phyloP scores from a whole-genome alignment of 75 land plant genomes.

The Pinus taeda region DNA sequence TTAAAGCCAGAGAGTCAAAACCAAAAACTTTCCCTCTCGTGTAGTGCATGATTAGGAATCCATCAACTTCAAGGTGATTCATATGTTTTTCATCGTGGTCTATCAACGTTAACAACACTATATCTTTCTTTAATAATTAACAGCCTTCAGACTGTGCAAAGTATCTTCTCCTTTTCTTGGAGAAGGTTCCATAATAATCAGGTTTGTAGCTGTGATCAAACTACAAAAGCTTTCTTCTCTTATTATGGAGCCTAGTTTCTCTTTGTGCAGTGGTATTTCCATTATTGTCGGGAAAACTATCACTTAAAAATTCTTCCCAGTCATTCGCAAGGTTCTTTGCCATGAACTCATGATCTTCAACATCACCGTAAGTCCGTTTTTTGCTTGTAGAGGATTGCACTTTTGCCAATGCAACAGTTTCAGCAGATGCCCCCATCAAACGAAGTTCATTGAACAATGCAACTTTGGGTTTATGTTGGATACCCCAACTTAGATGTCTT shows the following conservation, averaged over 20 bases:
- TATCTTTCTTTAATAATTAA: not conserved
- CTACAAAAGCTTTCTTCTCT: constrained; percentile 68
- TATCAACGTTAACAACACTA: no score
- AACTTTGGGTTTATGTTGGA: constrained; percentile 63
- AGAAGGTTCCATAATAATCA: constrained; percentile 88
- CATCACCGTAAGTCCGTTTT: constrained; percentile 12
- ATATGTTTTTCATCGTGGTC: not conserved
- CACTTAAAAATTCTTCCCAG: constrained; percentile 19
- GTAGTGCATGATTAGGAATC: not conserved
- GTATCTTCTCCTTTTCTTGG: constrained; percentile 61
- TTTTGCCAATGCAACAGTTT: constrained; percentile 10
- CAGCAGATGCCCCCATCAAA: constrained; percentile 31
- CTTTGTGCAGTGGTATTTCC: constrained; percentile 3
- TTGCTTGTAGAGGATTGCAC: constrained; percentile 5
- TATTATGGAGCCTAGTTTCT: constrained; percentile 10
- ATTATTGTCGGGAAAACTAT: constrained; percentile 13
- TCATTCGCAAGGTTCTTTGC: constrained; percentile 29
- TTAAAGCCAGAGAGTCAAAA: not conserved
- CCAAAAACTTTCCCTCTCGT: not conserved
- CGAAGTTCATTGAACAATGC: constrained; percentile 50
- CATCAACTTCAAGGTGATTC: not conserved
- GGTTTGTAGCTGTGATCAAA: constrained; percentile 90
- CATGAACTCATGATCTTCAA: constrained; percentile 18
- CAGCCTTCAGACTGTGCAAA: not conserved
- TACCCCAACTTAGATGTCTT: constrained; percentile 56